These are phyloP conservation scores for Amanita exitialis DNA, from an alignment of 768 basidiomycete species.

Conservation along the genomic window DNA sequence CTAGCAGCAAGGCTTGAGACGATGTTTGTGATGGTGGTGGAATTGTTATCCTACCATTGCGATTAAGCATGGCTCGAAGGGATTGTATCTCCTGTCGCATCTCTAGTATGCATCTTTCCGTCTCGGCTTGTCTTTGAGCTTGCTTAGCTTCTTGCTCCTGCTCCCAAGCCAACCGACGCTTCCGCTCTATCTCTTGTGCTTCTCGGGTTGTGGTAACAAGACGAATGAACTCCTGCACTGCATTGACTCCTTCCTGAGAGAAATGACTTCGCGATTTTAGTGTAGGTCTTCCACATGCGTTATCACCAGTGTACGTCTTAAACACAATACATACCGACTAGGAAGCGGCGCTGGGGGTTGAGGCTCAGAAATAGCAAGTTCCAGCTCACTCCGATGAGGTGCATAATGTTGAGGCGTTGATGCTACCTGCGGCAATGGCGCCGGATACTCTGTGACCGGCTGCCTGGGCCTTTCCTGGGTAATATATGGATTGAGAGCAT, in stretches of 20 bases:
- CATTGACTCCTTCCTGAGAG: slow-evolving; percentile 26
- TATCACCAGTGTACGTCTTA: slow-evolving; percentile 3
- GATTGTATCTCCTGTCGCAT: slow-evolving; percentile 15
- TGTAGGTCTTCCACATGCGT: slow-evolving; percentile 5
- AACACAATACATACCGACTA: slow-evolving; percentile 24
- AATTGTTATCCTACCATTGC: not conserved
- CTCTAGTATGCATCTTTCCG: slow-evolving; percentile 40
- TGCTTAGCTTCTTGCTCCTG: slow-evolving; percentile 56
- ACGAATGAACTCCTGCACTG: slow-evolving; percentile 53
- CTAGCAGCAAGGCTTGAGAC: slow-evolving; percentile 7
- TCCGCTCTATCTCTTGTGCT: slow-evolving; percentile 49
- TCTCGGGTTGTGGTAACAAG: slow-evolving; percentile 47
- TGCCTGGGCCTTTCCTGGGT: slow-evolving; percentile 30
- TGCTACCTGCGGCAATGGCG: slow-evolving; percentile 18
- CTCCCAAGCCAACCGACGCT: slow-evolving; percentile 58
- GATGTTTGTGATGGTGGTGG: not conserved
- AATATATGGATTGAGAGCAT: slow-evolving; percentile 67
- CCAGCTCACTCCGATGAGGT: slow-evolving; percentile 58
- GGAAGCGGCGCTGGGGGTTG: slow-evolving; percentile 28
- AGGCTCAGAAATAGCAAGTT: slow-evolving; percentile 46
- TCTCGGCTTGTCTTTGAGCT: slow-evolving; percentile 43
- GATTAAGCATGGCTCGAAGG: slow-evolving; percentile 9
- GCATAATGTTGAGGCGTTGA: slow-evolving; percentile 28
- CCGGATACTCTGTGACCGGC: slow-evolving; percentile 11
- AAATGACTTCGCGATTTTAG: slow-evolving; percentile 15